phyloP scores from a whole-genome alignment of 2,329 filamentous ascomycete genomes.

The Diaporthe humulicola region DNA sequence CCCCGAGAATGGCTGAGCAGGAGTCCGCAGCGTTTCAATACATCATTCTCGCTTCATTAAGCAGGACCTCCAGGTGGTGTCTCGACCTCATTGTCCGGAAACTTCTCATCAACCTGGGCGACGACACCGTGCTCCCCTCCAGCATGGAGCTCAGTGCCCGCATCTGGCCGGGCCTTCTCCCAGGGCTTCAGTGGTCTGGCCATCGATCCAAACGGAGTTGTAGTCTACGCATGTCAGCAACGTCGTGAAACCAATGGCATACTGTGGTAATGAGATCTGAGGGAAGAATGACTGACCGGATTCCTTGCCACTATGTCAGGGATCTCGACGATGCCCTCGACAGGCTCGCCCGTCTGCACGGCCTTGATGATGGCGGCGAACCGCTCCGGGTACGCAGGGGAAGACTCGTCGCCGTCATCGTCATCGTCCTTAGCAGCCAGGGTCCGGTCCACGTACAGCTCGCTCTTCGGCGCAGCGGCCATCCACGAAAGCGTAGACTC shows the following conservation, averaged over 20 bases:
- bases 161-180: slow-evolving; percentile 70
- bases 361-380: slow-evolving; percentile 90
- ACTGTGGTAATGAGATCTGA: not conserved
- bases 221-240: slow-evolving; percentile 50
- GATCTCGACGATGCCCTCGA: slow-evolving; percentile 90
- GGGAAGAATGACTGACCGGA: slow-evolving; percentile 63
- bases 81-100: slow-evolving; percentile 49
- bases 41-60: not conserved
- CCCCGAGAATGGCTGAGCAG: not conserved
- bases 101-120: slow-evolving; percentile 34
- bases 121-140: slow-evolving; percentile 11
- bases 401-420: slow-evolving; percentile 41
- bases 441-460: slow-evolving; percentile 60
- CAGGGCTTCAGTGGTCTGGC: slow-evolving; percentile 76
- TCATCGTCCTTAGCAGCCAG: slow-evolving; percentile 41
- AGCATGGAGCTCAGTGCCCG: slow-evolving; percentile 9
- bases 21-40: not conserved
- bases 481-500: slow-evolving; percentile 57
- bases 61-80: not conserved
- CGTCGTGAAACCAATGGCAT: not conserved
- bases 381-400: slow-evolving; percentile 78
- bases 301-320: slow-evolving; percentile 82
- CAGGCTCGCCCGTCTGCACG: slow-evolving; percentile 83
- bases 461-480: slow-evolving; percentile 61
- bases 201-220: slow-evolving; percentile 62